phyloP scores from a whole-genome alignment of 2,329 filamentous ascomycete genomes.

The Colletotrichum abscissum region DNA sequence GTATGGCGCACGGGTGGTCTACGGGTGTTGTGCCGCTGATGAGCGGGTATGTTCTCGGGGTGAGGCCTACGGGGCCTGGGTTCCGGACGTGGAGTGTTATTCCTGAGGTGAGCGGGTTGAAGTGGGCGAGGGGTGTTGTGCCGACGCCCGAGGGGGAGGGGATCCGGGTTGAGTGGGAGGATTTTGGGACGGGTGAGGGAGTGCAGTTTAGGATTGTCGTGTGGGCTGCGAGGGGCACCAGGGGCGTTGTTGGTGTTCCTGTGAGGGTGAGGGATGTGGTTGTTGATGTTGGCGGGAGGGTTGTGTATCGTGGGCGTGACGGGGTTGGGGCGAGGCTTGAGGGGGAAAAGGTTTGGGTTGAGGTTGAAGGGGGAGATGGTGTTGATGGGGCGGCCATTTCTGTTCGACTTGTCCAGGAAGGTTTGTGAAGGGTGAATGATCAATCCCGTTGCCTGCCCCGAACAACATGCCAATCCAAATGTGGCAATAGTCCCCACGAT shows the following conservation, averaged over 20 bases:
- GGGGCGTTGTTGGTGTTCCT: slow-evolving; percentile 42
- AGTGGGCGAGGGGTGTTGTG: slow-evolving; percentile 57
- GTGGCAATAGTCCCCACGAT: neutral
- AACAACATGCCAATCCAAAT: neutral
- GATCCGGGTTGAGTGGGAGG: slow-evolving; percentile 52
- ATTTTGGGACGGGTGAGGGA: slow-evolving; percentile 6
- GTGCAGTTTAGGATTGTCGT: slow-evolving; percentile 43
- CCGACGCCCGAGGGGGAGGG: slow-evolving; percentile 51
- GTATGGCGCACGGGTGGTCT: slow-evolving; percentile 62
- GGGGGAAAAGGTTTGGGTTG: slow-evolving; percentile 5
- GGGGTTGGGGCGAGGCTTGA: neutral
- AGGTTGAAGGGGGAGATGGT: slow-evolving; percentile 18
- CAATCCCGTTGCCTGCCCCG: no score
- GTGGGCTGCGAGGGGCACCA: slow-evolving; percentile 43
- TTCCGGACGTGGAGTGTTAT: slow-evolving; percentile 54
- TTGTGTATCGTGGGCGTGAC: slow-evolving; percentile 29
- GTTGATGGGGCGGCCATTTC: neutral
- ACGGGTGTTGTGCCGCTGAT: slow-evolving; percentile 61
- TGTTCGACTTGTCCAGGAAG: neutral
- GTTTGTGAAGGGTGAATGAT: neutral
- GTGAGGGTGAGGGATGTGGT: slow-evolving; percentile 24
- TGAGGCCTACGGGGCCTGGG: slow-evolving; percentile 55
- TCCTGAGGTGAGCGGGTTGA: slow-evolving; percentile 49
- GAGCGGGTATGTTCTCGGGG: slow-evolving; percentile 58
- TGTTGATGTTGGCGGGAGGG: slow-evolving; percentile 37